Evolutionary conservation across 192 early-diverging fungal genomes (phyloP), one percentile per base, ranked within the genome.

Genomic region (Backusella australiensis): DNA sequence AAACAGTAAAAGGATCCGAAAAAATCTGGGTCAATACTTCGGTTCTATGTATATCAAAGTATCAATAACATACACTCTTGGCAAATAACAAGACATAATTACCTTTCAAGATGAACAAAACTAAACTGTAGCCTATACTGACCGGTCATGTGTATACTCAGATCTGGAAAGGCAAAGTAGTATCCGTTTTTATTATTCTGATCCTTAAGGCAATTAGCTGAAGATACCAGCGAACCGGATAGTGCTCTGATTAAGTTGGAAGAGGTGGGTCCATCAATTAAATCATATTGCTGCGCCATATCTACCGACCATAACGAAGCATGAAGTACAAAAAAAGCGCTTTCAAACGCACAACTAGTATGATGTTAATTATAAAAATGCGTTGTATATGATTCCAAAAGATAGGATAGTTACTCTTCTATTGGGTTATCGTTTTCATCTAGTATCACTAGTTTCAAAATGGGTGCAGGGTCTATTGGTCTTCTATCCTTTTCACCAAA

Each of bases 401-500:
- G 46, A 59, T 74, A 6, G 32, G 3, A 35, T 78, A 79, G 69
- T 83, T 87, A 72, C 86, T 88, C 73, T 77, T 88, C 39, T 75
- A 87, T 80, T 78, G 82, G 73, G 63, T 75, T 81, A 78, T 86
- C 85, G 74, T 84, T 72, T 85, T 91, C 83, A 38, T 82, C 72
- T 63, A 92, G 85, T 69, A 86, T 86, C 34, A 92, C 78, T 4
- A 94, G 81, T 67, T 91, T 90, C 6, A 93, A 88, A 67, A 93
- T 91, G 35, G 91, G 90, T n/a, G 93, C 92, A 4, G 93, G 93
- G 71, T 92, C 91, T 36, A 94, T 85, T 0, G 93, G 93, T 34
- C 93, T 80, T 82, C 93, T 89, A 82, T 94, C 93, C 75, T 93
- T 94, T 72, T 94, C 93, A 12, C 91, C 91, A 67, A 92, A 94